A percentile compares a stretch with the other conserved stretches of the same genome.
Evolutionary conservation across 2,329 filamentous ascomycete genomes (phyloP).

Genomic region (Epichloe gansuensis): DNA sequence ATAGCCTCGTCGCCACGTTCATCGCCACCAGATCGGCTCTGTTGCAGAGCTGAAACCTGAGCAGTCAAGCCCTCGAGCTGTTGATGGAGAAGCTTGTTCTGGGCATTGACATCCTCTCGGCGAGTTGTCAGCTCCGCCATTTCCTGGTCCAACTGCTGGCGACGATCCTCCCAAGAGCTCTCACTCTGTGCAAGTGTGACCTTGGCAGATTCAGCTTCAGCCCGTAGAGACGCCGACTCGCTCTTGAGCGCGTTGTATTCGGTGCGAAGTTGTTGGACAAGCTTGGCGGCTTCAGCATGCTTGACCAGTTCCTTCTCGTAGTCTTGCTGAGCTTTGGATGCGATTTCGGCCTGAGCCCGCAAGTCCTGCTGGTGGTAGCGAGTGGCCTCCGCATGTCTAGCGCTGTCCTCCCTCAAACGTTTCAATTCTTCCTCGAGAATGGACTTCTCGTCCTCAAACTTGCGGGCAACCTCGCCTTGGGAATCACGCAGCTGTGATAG

Average conservation of each 20-base stretch:
- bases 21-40: conserved; percentile 47
- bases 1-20: conserved; percentile 41
- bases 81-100: conserved; percentile 82
- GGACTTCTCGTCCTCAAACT: conserved; percentile 70
- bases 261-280: conserved; percentile 62
- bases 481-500: conserved; percentile 68
- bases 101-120: conserved; percentile 72
- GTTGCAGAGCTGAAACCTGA: conserved; percentile 71
- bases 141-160: conserved; percentile 72
- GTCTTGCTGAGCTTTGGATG: conserved; percentile 82
- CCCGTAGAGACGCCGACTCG: conserved; percentile 59
- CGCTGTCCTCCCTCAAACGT: conserved; percentile 72
- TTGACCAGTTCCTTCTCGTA: conserved; percentile 92
- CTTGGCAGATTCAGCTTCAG: conserved; percentile 78
- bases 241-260: conserved; percentile 77
- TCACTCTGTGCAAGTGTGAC: conserved; percentile 68
- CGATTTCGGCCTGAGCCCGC: conserved; percentile 86
- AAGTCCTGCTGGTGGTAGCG: conserved; percentile 84
- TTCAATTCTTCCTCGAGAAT: conserved; percentile 67
- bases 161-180: conserved; percentile 76
- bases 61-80: conserved; percentile 74
- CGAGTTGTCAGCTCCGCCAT: conserved; percentile 65
- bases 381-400: conserved; percentile 65
- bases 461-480: conserved; percentile 60
- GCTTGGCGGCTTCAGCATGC: conserved; percentile 88